Base-by-base conservation (phyloP, 176 grass and related monocot genomes). In the Ampelocalamus luodianensis region DNA sequence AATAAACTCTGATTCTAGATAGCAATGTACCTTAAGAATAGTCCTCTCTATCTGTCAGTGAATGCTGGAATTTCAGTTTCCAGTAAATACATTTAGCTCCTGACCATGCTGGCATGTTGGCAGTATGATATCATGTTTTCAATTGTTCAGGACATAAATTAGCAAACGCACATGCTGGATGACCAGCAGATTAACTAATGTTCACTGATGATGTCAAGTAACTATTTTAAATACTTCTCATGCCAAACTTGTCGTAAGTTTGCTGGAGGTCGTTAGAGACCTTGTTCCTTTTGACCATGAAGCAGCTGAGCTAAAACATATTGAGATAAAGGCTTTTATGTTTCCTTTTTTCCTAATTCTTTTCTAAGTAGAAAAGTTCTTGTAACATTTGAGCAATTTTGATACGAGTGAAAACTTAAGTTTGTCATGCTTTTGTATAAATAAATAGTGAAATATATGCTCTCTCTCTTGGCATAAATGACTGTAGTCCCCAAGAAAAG, bases 1-100 rank as follows among this genome's bases (percentile, higher is more conserved):
- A 72, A 46, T 11, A 50, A 86, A 78, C 78, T 82, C 44, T 23
- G 39, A n/a, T 66, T 80, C 73, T 64, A 78, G 76, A 65, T 78
- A 87, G 48, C 65, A 81, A 75, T 23, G 77, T 61, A 14, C 45
- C 55, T 44, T n/a, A 44, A 53, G 32, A 65, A 39, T 72, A 72
- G 24, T 16, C 66, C 14, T 70, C 75, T 71, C 15, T 63, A 16
- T 45, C 44, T 45, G 3, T 27, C 24, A 59, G 5, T 38, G 8
- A 58, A 78, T 38, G 37, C 24, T 74, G 20, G 50, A 29, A 45
- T 79, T 39, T 56, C 38, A 15, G 4, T 68, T 74, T 45, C 46
- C 54, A 38, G 42, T 68, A 8, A 51, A 32, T 62, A 22, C 16
- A 80, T 66, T 46, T 85, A 65, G 63, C 24, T 76, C 27, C 18